Conservation (phyloP, 441 rosid genomes). For the Euphorbia schlechtendalii region DNA sequence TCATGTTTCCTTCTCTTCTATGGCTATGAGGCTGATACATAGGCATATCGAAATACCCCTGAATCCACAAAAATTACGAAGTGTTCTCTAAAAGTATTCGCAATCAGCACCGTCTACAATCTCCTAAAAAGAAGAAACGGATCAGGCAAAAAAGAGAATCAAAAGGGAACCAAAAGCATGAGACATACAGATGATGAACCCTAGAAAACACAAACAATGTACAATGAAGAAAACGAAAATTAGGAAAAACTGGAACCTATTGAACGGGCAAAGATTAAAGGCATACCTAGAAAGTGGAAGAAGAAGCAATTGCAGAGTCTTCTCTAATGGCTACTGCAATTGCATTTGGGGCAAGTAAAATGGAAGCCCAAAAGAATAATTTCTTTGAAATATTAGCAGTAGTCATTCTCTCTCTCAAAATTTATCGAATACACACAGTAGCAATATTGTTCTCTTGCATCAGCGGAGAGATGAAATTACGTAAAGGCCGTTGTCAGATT, state of each 20-base stretch:
- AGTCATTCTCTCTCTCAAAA: not conserved
- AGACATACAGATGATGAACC: not conserved
- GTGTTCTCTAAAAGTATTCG: constrained; percentile 12
- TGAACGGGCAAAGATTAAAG: not conserved
- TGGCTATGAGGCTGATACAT: not conserved
- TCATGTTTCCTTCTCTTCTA: not conserved
- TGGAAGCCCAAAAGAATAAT: constrained; percentile 7
- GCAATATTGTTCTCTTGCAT: not conserved
- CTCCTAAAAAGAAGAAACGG: constrained; percentile 18
- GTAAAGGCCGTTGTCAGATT: not conserved
- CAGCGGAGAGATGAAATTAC: constrained; percentile 7
- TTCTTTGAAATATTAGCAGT: not conserved
- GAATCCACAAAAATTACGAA: constrained; percentile 13
- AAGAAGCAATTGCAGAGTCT: not conserved
- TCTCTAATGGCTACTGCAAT: not conserved
- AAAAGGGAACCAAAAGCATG: constrained; percentile 5
- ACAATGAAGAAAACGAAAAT: not conserved
- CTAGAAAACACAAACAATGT: not conserved
- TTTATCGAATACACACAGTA: not conserved
- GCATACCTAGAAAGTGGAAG: not conserved
- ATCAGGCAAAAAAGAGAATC: constrained; percentile 18
- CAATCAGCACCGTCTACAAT: constrained; percentile 18
- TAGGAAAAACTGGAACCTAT: not conserved
- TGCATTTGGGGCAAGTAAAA: constrained; percentile 1
- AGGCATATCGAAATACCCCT: constrained; percentile 18